Evolutionary conservation across 805 yeast species (phyloP).

Genomic region (Suhomyces tanzawaensis): DNA sequence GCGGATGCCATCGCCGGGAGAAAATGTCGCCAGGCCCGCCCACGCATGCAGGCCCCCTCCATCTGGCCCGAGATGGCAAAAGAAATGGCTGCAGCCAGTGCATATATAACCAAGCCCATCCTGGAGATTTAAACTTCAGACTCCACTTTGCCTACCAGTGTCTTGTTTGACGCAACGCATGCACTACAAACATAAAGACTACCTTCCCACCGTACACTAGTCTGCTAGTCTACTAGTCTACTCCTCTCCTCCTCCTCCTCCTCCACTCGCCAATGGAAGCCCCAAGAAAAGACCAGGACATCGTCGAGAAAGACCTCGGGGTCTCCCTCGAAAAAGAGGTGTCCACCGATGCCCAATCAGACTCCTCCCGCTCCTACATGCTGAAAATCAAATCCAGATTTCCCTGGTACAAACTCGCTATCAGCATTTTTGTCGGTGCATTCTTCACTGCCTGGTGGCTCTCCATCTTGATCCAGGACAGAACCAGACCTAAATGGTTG

Average conservation of each 20-base stretch:
- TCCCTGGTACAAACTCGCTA: conserved; percentile 13
- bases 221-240: neutral
- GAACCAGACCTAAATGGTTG: conserved; percentile 52
- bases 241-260: neutral
- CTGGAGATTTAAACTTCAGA: too few species aligned
- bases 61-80: too few species aligned
- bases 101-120: too few species aligned
- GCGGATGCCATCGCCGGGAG: too few species aligned
- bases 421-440: conserved; percentile 18
- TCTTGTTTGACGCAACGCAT: too few species aligned
- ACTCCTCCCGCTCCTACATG: conserved; percentile 1
- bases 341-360: neutral
- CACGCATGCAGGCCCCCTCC: too few species aligned
- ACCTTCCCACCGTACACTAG: conserved; percentile 4
- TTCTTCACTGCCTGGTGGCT: conserved; percentile 44
- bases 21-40: too few species aligned
- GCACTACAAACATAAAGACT: conserved; percentile 2
- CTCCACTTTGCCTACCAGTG: too few species aligned
- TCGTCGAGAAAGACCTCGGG: conserved; percentile 1
- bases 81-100: too few species aligned
- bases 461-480: conserved; percentile 49
- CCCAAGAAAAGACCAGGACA: too few species aligned
- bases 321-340: neutral
- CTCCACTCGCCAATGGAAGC: too few species aligned
- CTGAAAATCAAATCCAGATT: conserved; percentile 7